Base-by-base conservation (phyloP, 2,329 filamentous ascomycete genomes). In the Trichoderma sp. region DNA sequence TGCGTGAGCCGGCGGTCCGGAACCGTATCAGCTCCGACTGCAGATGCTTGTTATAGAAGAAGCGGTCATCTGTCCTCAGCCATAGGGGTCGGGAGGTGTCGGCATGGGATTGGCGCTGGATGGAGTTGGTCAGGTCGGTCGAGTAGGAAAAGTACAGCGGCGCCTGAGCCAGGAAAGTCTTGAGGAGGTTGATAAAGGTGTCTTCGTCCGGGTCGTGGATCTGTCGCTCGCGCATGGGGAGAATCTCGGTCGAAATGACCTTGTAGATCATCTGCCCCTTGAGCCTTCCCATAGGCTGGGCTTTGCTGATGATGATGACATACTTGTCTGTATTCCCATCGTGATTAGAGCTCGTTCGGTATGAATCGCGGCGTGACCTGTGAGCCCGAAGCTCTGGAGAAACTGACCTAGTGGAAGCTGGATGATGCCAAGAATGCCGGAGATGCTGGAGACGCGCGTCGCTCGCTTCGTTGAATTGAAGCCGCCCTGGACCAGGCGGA, bases 131-230 rank as follows among this genome's bases (percentile, higher is more conserved):
- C 72, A 99, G 87, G 80, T 99, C 96, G 79, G 97, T 89, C 10
- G 94, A 95, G 83, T 99, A 99, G 68, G 96, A 98, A 77, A 97
- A 99, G 86, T 97, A 98, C 90, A 98, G 94, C 10, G 95, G 93
- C 0, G 92, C 92, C 14, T 88, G 90, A 78, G 91, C 91, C 74
- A 99, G 86, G 71, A 96, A 89, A 59, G 86, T 88, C 80, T 94
- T 94, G 74, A 99, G 87, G 66, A 98, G 85, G 60, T 85, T 82
- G 66, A 98, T 86, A 80, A 97, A 98, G 74, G 89, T 91, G 80
- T 98, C 95, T 84, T 99, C 96, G 78, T 99, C 96, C 55, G 90
- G 89, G 77, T 99, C 96, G 81, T 92, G 93, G 71, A 98, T 89
- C 73, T 93, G 91, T 73, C 93, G 91, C 82, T 98, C 96, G 80